Base-by-base conservation (phyloP, 257 asterid genomes). In the Ballota nigra region DNA sequence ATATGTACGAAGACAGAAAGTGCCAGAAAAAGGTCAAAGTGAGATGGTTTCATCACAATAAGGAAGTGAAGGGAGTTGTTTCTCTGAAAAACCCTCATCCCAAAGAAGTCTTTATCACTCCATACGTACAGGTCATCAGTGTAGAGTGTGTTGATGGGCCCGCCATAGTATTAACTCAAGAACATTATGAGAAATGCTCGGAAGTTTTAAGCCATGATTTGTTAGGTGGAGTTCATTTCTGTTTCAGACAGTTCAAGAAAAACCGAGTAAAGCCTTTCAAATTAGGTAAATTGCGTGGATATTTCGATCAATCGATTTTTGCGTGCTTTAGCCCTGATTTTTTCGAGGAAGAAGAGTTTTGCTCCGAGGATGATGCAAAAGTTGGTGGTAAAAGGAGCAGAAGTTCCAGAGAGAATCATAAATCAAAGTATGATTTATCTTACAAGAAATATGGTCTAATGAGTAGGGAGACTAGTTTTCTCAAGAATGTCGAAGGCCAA, bases 121-220 rank as follows among this genome's bases (percentile, higher is more conserved):
- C 97, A 26, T 88, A 87, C 40, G 81, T 86, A 22, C 98, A 95
- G 72, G 96, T 92, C 81, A 92, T 95, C 77, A 95, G 99, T 77
- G 97, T 95, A 6, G 99, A 95, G 79, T 95, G 99, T 40, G 87
- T 95, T 60, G 98, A 95, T 78, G 99, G 98, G 65, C 98, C 96
- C 8, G 95, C 99, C 66, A 83, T 87, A 38, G 92, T 95, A 71
- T 80, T 95, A 78, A 89, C 96, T 63, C 89, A 77, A 20, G 96
- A 81, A 63, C 98, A 92, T 83, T 95, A 88, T 41, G 94, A 88
- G 83, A 95, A 95, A 81, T 95, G 98, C 75, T 69, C 79, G 13
- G 86, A 88, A 38, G 91, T 92, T 79, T 87, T 92, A 31, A 98
- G 97, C 11, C 84, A 82, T 56, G 95, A 92, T 75, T 52, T 92